phyloP scores from a whole-genome alignment of 345 rosid species.

The Schrenkiella parvula region DNA sequence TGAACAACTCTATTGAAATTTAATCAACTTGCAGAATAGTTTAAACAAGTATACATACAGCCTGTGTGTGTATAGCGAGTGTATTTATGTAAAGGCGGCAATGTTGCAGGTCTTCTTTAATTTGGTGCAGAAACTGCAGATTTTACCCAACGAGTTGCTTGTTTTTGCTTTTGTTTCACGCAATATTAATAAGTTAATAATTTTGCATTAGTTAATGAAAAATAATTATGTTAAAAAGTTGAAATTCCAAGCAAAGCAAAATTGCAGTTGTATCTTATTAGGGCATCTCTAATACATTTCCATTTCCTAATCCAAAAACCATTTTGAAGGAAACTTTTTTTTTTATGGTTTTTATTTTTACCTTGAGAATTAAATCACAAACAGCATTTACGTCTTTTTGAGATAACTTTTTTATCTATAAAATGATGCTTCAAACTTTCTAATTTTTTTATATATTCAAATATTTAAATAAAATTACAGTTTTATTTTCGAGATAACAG shows the following conservation, averaged over 20 bases:
- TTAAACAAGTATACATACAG: neutral
- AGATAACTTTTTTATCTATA: neutral
- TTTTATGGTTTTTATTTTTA: neutral
- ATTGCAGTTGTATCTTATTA: neutral
- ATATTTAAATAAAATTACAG: too few relatives aligned
- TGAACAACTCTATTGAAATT: neutral
- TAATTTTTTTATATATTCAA: neutral
- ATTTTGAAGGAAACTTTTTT: neutral
- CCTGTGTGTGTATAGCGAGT: neutral
- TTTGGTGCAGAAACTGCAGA: constrained; percentile 34
- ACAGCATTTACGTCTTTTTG: neutral
- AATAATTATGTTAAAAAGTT: neutral
- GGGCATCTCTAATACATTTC: neutral
- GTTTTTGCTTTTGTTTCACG: constrained; percentile 27
- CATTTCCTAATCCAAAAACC: neutral
- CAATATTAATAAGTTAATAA: neutral
- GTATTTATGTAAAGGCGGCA: constrained; percentile 31
- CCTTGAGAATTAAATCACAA: neutral
- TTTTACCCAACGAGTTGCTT: constrained; percentile 35
- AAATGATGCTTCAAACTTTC: neutral
- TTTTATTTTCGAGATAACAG: neutral
- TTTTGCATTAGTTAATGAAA: neutral
- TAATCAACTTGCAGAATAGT: neutral
- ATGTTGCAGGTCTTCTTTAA: constrained; percentile 33
- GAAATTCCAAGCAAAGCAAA: neutral